Base-by-base conservation (phyloP, 202 grass and related monocot genomes). In the Thinopyrum obtusiflorum region DNA sequence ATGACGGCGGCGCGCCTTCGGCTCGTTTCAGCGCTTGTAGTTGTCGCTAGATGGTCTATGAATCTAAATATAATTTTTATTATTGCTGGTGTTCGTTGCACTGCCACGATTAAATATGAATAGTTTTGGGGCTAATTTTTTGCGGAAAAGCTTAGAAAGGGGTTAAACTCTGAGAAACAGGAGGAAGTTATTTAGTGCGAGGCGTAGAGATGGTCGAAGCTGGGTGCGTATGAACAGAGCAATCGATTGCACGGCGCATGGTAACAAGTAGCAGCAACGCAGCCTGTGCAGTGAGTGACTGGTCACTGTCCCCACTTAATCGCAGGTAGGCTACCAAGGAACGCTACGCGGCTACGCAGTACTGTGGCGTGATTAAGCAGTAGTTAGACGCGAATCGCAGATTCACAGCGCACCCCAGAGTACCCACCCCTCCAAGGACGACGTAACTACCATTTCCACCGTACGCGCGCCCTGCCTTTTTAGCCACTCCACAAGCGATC, bases 351-450 rank as follows among this genome's bases (percentile, higher is more conserved):
- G 86, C 26, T 77, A 66, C 59, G 44, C 1, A 13, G 61, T n/a
- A 75, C 72, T 2, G 71, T 6, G 61, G 28, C 76, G 35, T 79
- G 65, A 11, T 26, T 44, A 31, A 55, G 70, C 68, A 14, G 62
- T n/a, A 13, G 78, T 71, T 72, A 72, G n/a, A 72, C n/a, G 36
- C 68, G n/a, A 72, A 44, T 72, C 72, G 49, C 72, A 32, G 72
- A 59, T 59, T 72, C 72, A 76, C 72, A 55, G 72, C 26, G 44
- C 72, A 12, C 0, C 25, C 26, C 14, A 75, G 61, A 79, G 20
- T 86, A 83, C 76, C 73, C 8, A 28, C 65, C 49, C 18, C 79
- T 23, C 57, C 79, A 59, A 86, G 84, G 84, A 85, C 68, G 59
- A 82, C 13, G 57, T 79, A 73, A 79, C 83, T 4, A 66, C 76